These are phyloP conservation scores for Annona cherimola DNA, from an alignment of 164 flowering plant genomes.

Conservation along the genomic window DNA sequence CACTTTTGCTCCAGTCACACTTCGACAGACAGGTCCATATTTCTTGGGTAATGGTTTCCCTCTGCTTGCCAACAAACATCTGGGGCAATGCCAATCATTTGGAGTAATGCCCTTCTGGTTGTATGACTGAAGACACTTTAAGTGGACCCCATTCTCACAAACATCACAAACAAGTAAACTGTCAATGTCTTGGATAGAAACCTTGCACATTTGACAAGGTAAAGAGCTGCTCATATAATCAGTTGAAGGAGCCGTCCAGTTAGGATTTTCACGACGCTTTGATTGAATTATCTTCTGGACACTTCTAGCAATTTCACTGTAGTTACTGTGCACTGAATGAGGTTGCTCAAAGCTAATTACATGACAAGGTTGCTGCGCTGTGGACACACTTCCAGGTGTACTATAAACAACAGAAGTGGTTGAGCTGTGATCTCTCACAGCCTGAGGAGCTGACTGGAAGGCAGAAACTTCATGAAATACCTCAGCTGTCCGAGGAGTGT, in stretches of 20 bases:
- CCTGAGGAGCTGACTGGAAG: constrained; percentile 32
- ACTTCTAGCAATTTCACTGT: constrained; percentile 60
- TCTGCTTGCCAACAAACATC: constrained; percentile 54
- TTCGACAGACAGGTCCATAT: constrained; percentile 91
- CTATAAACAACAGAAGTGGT: constrained; percentile 40
- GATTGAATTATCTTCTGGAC: constrained; percentile 75
- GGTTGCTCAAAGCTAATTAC: constrained; percentile 32
- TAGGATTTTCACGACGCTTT: constrained; percentile 44
- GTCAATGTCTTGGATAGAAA: constrained; percentile 55
- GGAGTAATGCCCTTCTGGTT: constrained; percentile 63
- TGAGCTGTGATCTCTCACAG: constrained; percentile 35
- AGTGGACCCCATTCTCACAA: constrained; percentile 87
- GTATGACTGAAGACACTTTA: constrained; percentile 62
- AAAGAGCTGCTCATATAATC: constrained; percentile 84
- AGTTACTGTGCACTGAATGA: constrained; percentile 33
- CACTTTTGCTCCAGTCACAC: constrained; percentile 31
- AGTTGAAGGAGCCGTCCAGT: constrained; percentile 86
- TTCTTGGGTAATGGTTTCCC: constrained; percentile 93
- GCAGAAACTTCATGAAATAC: constrained; percentile 26
- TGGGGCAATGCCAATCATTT: constrained; percentile 87
- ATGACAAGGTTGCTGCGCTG: constrained; percentile 43
- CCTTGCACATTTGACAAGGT: constrained; percentile 71
- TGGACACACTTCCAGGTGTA: constrained; percentile 28
- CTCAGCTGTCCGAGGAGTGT: constrained; percentile 29
- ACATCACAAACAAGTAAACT: constrained; percentile 83